phyloP scores from a whole-genome alignment of 192 early-diverging fungal genomes.

The Podila clonocystis region DNA sequence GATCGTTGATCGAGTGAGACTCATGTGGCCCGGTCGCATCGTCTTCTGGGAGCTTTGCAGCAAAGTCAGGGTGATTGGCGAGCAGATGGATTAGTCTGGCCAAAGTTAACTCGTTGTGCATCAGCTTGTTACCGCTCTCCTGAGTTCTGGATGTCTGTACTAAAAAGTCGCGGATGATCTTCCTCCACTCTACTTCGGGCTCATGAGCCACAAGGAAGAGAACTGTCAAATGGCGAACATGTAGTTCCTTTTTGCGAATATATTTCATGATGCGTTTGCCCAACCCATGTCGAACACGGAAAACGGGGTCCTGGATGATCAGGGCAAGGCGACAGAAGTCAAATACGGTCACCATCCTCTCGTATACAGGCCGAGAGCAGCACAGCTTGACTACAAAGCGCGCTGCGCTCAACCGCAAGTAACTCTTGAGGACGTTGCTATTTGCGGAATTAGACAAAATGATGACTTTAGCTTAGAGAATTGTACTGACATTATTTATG shows the following conservation, averaged over 20 bases:
- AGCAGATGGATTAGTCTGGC: constrained; percentile 78
- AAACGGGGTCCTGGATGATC: constrained; percentile 80
- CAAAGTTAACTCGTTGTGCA: constrained; percentile 68
- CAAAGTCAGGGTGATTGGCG: constrained; percentile 89
- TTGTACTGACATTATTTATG: not conserved
- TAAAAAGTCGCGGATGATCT: constrained; percentile 68
- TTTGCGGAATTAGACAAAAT: not conserved
- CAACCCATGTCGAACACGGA: constrained; percentile 80
- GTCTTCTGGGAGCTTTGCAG: constrained; percentile 3
- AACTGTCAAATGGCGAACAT: constrained; percentile 73
- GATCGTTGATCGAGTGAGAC: constrained; percentile 23
- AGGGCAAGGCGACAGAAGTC: constrained; percentile 72
- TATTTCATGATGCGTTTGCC: constrained; percentile 77
- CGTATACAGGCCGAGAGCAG: constrained; percentile 53
- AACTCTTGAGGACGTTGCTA: constrained; percentile 60
- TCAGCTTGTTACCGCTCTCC: constrained; percentile 40
- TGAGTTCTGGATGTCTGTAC: constrained; percentile 21
- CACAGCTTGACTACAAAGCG: constrained; percentile 73
- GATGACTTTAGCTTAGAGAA: not conserved
- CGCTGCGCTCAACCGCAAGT: constrained; percentile 75
- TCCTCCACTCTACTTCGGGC: constrained; percentile 74
- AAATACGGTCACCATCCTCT: constrained; percentile 57
- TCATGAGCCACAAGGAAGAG: constrained; percentile 89
- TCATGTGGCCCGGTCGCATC: constrained; percentile 7
- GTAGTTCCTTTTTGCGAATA: constrained; percentile 67